phyloP scores from a whole-genome alignment of 2,329 filamentous ascomycete species.

The Ophiostoma ulmi region DNA sequence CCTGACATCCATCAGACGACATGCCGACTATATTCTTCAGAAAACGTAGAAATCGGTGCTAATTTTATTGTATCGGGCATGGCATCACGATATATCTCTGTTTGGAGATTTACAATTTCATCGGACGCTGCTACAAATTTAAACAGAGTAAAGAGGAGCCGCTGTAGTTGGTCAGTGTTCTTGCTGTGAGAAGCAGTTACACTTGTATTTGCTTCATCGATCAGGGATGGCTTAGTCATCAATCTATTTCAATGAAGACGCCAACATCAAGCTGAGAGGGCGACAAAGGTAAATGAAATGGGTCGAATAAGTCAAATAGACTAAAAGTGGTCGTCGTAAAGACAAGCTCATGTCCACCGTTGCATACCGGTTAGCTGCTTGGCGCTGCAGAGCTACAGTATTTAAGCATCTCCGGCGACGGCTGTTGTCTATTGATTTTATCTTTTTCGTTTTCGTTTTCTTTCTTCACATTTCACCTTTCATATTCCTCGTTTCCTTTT shows the following conservation, averaged over 20 bases:
- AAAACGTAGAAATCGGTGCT: too few species aligned
- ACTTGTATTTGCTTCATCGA: too few species aligned
- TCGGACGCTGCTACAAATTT: not conserved
- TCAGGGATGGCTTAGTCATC: too few species aligned
- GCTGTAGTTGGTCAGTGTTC: too few species aligned
- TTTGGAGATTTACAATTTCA: not conserved
- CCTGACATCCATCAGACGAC: not conserved
- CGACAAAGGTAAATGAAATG: too few species aligned
- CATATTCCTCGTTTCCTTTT: not conserved
- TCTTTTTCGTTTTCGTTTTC: not conserved
- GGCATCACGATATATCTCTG: not conserved
- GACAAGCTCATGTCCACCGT: not conserved
- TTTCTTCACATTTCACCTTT: not conserved
- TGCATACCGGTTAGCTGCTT: not conserved
- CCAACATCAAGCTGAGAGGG: too few species aligned
- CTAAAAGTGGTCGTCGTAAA: not conserved
- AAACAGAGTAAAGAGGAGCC: too few species aligned
- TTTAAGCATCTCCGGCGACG: not conserved
- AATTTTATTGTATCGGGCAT: too few species aligned
- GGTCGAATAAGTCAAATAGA: not conserved
- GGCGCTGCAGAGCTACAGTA: slow-evolving; percentile 4
- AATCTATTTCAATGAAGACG: too few species aligned
- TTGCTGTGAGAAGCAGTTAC: too few species aligned
- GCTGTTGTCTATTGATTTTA: not conserved
- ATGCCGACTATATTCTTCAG: not conserved